phyloP scores from a whole-genome alignment of 108 stramenopile genomes.

The Pseudonitzschia pungens region DNA sequence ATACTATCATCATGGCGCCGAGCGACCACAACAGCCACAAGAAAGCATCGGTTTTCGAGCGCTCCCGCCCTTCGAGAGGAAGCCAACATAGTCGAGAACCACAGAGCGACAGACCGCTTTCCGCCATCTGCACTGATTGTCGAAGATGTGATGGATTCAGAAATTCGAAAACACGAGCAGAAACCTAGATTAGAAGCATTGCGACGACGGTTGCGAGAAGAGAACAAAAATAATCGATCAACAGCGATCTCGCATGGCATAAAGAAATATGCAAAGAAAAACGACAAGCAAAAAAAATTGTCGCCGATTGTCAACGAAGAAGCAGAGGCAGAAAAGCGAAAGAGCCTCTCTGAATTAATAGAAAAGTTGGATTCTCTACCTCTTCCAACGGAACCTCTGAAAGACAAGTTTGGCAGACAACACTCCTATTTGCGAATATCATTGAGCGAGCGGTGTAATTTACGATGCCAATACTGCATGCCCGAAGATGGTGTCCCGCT shows the following conservation, averaged over 20 bases:
- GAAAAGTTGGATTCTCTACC: slow-evolving; percentile 25
- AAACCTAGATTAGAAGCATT: slow-evolving; percentile 37
- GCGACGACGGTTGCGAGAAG: slow-evolving; percentile 25
- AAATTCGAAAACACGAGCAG: neutral
- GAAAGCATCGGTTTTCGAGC: neutral
- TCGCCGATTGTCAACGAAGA: neutral
- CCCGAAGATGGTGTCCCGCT: slow-evolving; percentile 92
- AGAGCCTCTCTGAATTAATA: slow-evolving; percentile 17
- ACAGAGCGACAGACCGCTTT: slow-evolving; percentile 4
- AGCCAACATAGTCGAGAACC: neutral
- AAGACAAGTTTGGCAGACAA: slow-evolving; percentile 82
- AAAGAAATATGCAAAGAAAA: neutral
- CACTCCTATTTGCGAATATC: slow-evolving; percentile 97
- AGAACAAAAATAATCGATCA: slow-evolving; percentile 9
- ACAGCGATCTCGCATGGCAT: neutral
- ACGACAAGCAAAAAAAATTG: neutral
- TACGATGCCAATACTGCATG: slow-evolving; percentile 99
- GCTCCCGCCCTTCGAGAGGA: neutral
- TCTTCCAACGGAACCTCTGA: slow-evolving; percentile 44
- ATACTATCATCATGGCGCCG: neutral
- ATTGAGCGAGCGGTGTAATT: slow-evolving; percentile 95
- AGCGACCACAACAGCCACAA: neutral
- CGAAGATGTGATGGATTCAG: slow-evolving; percentile 3
- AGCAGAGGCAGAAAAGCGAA: neutral
- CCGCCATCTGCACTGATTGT: slow-evolving; percentile 18